A percentile compares a stretch with the other conserved stretches of the same genome.
Conservation (phyloP, 495 filamentous ascomycete species). For the Xylaria intraflava region DNA sequence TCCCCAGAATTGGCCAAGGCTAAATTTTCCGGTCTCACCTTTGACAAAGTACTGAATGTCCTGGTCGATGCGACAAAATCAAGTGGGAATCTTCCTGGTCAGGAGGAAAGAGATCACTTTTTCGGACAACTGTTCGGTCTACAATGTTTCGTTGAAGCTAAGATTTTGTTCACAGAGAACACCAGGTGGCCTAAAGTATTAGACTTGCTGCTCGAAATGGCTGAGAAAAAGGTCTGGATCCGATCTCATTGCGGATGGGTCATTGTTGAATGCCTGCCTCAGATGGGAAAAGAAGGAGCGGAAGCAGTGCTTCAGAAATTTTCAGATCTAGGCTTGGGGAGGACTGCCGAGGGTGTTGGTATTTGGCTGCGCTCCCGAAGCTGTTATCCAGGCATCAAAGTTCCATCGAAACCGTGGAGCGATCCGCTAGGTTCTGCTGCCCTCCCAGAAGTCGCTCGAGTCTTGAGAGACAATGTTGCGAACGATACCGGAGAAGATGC, state of each 20-base stretch:
- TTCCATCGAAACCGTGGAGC: conserved; percentile 68
- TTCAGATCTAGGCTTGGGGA: conserved; percentile 54
- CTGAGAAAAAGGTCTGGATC: conserved; percentile 73
- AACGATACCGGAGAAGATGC: conserved; percentile 45
- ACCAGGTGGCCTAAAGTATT: conserved; percentile 58
- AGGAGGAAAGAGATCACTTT: conserved; percentile 79
- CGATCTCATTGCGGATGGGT: conserved; percentile 80
- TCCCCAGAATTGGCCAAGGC: conserved; percentile 31
- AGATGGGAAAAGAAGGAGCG: conserved; percentile 47
- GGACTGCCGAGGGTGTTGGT: conserved; percentile 79
- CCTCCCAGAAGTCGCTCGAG: conserved; percentile 55
- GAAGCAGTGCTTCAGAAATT: conserved; percentile 57
- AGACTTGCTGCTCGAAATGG: conserved; percentile 50
- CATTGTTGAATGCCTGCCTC: conserved; percentile 44
- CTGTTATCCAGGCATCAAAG: conserved; percentile 54
- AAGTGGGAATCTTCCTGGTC: conserved; percentile 56
- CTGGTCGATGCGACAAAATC: conserved; percentile 62
- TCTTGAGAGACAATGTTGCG: conserved; percentile 69
- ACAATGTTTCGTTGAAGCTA: conserved; percentile 74
- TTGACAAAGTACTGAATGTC: conserved; percentile 54
- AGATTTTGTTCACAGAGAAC: conserved; percentile 56
- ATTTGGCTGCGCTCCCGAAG: conserved; percentile 71
- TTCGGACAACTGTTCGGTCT: conserved; percentile 83
- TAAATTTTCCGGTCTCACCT: conserved; percentile 44
- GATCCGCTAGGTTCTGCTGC: conserved; percentile 64